phyloP scores from a whole-genome alignment of 2,329 filamentous ascomycete genomes.

The Stylonectria norvegica region DNA sequence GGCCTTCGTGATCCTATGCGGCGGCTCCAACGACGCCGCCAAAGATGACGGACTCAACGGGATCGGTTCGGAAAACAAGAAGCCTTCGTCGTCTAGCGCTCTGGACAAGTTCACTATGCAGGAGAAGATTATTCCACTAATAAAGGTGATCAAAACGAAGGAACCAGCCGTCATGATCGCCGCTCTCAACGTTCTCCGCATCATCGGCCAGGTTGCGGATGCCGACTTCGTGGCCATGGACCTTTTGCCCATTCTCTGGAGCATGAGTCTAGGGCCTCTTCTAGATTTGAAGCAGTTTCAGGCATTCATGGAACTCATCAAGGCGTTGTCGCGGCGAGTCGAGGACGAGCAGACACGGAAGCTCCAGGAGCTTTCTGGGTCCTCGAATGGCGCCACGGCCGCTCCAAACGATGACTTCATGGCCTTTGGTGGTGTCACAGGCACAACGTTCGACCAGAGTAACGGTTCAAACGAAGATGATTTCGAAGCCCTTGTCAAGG shows the following conservation, averaged over 20 bases:
- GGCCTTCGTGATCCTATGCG: constrained; percentile 85
- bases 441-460: constrained; percentile 51
- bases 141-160: constrained; percentile 94
- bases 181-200: constrained; percentile 75
- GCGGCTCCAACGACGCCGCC: constrained; percentile 58
- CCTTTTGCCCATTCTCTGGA: constrained; percentile 85
- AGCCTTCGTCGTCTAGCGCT: constrained; percentile 67
- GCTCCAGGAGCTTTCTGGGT: constrained; percentile 74
- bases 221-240: constrained; percentile 90
- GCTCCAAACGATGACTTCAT: constrained; percentile 63
- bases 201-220: constrained; percentile 79
- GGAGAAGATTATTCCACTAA: constrained; percentile 88
- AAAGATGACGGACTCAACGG: constrained; percentile 73
- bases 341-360: constrained; percentile 88
- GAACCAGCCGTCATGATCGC: constrained; percentile 98
- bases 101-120: constrained; percentile 98
- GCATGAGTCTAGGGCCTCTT: constrained; percentile 84
- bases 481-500: constrained; percentile 88
- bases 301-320: constrained; percentile 85
- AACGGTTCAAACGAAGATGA: constrained; percentile 63
- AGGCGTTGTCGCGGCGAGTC: constrained; percentile 70
- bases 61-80: constrained; percentile 56
- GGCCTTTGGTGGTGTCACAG: constrained; percentile 65
- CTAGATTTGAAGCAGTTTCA: constrained; percentile 86
- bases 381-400: constrained; percentile 46